Base-by-base conservation (phyloP, 495 filamentous ascomycete species). In the Penicillium argentinense region DNA sequence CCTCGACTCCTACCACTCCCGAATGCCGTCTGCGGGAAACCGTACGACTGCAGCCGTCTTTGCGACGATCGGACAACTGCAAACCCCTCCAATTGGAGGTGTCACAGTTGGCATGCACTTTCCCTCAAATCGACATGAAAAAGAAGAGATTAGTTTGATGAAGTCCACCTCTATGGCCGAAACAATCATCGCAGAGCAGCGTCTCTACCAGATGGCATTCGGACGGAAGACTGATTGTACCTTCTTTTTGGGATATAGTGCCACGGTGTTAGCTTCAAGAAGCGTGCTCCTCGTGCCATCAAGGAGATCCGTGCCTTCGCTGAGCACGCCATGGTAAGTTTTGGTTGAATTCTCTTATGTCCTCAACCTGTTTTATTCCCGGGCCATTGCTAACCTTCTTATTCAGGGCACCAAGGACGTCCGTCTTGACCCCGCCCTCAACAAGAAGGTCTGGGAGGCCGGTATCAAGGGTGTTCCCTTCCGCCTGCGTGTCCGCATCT, bases 391-490 rank as follows among this genome's bases (percentile, higher is more conserved):
- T 38, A 25, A 45, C 39, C n/a, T 22, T 18, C 22, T 38, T 30
- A 17, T 30, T 51, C 54, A 98, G 93, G 93, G 93, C 70, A 99
- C 93, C 73, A 76, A 83, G 66, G 93, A 99, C 71, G 93, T 99
- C 78, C 93, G 93, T 57, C 74, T 99, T 68, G 93, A 97, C 80
- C 93, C 93, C 55, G 87, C 89, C 72, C 79, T 99, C 56, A 99
- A 99, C 85, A 99, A 99, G 87, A 97, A 99, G 82, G 92, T 99
- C 75, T 99, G 93, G 93, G 95, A 99, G 75, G 80, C 87, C 67
- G 93, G 93, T 72, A 84, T 99, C 78, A 97, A 97, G 84, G 95
- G 95, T 66, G 91, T 96, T 55, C 89, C 91, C 42, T 97, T 86
- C 86, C 83, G 93, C 72, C 81, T 99, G 55, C 91, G 93, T 63